Conservation (phyloP, 1,139 yeast species). For the Kazachstania sp. region DNA sequence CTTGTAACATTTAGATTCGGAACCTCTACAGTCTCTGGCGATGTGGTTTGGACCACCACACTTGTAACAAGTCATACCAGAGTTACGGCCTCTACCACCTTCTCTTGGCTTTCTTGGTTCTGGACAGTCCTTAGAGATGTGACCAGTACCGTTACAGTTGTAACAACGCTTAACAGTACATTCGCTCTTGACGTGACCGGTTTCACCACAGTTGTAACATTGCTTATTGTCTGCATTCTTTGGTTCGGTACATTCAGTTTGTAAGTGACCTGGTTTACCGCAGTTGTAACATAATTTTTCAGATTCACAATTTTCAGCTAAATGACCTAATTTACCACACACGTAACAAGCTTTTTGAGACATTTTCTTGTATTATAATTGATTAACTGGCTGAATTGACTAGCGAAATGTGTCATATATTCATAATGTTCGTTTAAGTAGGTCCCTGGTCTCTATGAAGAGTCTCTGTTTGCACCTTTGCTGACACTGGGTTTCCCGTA, state of each 20-base stretch:
- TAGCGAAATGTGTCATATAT: no score
- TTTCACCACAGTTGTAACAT: constrained; percentile 74
- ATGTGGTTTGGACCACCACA: constrained; percentile 92
- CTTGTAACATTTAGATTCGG: constrained; percentile 74
- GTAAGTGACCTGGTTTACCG: constrained; percentile 83
- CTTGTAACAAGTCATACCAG: constrained; percentile 68
- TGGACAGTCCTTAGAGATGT: constrained; percentile 67
- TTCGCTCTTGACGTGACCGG: constrained; percentile 67
- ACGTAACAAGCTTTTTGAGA: constrained; percentile 83
- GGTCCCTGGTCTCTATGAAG: no score
- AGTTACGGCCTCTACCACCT: constrained; percentile 5
- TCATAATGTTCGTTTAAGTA: no score
- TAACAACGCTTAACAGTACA: constrained; percentile 67
- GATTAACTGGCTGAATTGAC: background rate
- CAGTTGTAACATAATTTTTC: constrained; percentile 89
- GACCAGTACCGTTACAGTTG: constrained; percentile 83
- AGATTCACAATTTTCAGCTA: constrained; percentile 80
- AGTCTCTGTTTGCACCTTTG: no score
- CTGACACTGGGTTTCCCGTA: no score
- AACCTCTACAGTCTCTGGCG: constrained; percentile 84
- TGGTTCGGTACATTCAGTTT: constrained; percentile 80
- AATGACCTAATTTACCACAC: constrained; percentile 89
- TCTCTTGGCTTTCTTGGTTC: constrained; percentile 33
- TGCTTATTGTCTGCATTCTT: constrained; percentile 76
- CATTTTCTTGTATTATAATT: constrained; percentile 19